A percentile compares a stretch with the other conserved stretches of the same genome.
Evolutionary conservation across 768 basidiomycete species (phyloP).

Genomic region (Lactarius trivialis): DNA sequence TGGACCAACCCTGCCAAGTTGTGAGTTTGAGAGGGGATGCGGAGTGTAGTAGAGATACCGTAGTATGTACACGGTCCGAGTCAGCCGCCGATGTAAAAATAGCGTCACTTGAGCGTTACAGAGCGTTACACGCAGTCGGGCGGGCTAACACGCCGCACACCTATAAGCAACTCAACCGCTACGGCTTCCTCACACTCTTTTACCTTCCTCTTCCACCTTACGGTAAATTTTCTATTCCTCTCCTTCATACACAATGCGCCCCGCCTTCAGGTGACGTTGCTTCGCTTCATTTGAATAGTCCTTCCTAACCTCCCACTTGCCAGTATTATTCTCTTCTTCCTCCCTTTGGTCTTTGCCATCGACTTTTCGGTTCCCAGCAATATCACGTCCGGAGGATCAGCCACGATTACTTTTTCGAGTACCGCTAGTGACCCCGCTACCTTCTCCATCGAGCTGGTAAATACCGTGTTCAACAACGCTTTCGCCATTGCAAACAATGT

Average conservation of each 20-base stretch:
- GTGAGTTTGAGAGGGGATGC: constrained; percentile 24
- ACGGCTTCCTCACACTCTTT: not conserved
- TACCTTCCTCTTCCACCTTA: not conserved
- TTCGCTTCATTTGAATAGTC: not conserved
- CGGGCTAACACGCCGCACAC: not conserved
- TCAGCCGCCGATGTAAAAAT: not conserved
- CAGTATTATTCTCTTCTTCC: constrained; percentile 13
- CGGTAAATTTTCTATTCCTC: not conserved
- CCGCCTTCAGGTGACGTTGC: not conserved
- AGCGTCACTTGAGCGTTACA: not conserved
- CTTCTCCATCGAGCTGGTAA: constrained; percentile 12
- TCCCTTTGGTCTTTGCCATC: constrained; percentile 20
- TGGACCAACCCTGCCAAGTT: constrained; percentile 58
- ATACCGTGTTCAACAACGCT: constrained; percentile 9
- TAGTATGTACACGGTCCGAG: too few relatives aligned
- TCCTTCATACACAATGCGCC: constrained; percentile 3
- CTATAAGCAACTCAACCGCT: not conserved
- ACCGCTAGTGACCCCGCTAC: not conserved
- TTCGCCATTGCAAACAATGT: constrained; percentile 22
- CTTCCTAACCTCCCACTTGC: not conserved
- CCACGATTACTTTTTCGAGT: constrained; percentile 4
- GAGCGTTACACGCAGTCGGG: not conserved
- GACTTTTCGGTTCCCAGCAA: not conserved
- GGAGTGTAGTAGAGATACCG: not conserved
- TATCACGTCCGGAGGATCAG: constrained; percentile 9